These are phyloP conservation scores for Colletotrichum sp. DNA, from an alignment of 2,329 filamentous ascomycete species.

Conservation along the genomic window DNA sequence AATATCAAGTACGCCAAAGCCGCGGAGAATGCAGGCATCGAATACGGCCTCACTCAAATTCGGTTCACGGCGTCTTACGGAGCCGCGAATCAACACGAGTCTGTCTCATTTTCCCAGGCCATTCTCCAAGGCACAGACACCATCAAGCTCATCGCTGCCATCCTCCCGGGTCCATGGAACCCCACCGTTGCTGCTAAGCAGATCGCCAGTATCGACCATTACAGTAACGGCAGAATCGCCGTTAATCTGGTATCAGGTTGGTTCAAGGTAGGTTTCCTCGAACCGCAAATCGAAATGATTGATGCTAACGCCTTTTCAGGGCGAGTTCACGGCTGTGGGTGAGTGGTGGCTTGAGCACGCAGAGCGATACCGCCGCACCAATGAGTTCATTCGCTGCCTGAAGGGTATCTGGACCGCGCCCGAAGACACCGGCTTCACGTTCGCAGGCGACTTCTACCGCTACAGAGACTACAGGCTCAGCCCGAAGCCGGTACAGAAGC, in stretches of 20 bases:
- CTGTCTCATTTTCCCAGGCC: slow-evolving; percentile 56
- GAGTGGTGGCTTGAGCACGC: slow-evolving; percentile 61
- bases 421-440: slow-evolving; percentile 49
- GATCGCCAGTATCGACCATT: slow-evolving; percentile 57
- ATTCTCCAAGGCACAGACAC: slow-evolving; percentile 50
- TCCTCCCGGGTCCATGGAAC: slow-evolving; percentile 56
- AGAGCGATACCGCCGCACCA: slow-evolving; percentile 53
- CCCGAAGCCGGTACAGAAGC: slow-evolving; percentile 53
- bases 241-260: slow-evolving; percentile 59
- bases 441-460: slow-evolving; percentile 56
- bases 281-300: background rate
- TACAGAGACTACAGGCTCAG: slow-evolving; percentile 54
- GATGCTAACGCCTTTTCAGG: background rate
- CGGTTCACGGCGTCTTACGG: slow-evolving; percentile 57
- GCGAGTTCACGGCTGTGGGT: slow-evolving; percentile 54
- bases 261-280: slow-evolving; percentile 43
- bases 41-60: slow-evolving; percentile 57
- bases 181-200: slow-evolving; percentile 58
- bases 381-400: slow-evolving; percentile 56
- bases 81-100: slow-evolving; percentile 54
- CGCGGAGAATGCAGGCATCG: slow-evolving; percentile 53
- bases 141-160: slow-evolving; percentile 55
- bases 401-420: slow-evolving; percentile 54
- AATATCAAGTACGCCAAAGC: slow-evolving; percentile 54
- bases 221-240: slow-evolving; percentile 53